Evolutionary conservation across 2,329 filamentous ascomycete species (phyloP), one percentile per base, ranked within the genome.

Genomic region (Alternaria triticimaculans): DNA sequence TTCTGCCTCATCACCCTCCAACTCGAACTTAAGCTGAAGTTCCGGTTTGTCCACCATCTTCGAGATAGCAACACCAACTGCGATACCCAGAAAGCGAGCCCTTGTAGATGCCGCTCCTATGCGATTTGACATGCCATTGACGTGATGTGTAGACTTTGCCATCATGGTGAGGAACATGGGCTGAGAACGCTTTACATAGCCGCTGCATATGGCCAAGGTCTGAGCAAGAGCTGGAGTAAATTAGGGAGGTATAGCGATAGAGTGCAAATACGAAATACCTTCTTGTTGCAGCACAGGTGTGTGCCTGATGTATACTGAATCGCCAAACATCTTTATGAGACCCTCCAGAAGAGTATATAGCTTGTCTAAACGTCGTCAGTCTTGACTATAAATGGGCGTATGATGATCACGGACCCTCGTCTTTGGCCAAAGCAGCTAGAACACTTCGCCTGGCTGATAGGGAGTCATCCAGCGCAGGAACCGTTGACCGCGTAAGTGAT

Each of bases 271-370:
- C n/a, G 7, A 25, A 61, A 48, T 81, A 92, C 93, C 91, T 86
- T 98, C 93, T 85, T 99, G 96, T 73, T 94, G 92, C 43, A 96
- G 76, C n/a, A 92, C 87, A 6, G 94, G 90, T 0, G 91, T 88
- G 79, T 98, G 94, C 62, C 89, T 92, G 70, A 98, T 93, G 73
- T 94, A 97, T 11, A 98, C 83, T 54, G 91, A 88, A 72, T 97
- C 94, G 1, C 93, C 92, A 78, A 98, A 97, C 53, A 91, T 87
- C 43, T 83, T 84, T 53, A 97, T 82, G 53, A 86, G 87, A 73
- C 89, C 92, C 72, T 94, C 88, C 60, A 95, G 77, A 37, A 92
- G 82, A 0, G 77, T 82, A 6, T 84, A 81, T 3, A 93, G 80
- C 20, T 84, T 85, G 28, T 72, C 69, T 78, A 30, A 12, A n/a